Conservation (phyloP, 2,329 filamentous ascomycete genomes). For the Fusarium sp. region DNA sequence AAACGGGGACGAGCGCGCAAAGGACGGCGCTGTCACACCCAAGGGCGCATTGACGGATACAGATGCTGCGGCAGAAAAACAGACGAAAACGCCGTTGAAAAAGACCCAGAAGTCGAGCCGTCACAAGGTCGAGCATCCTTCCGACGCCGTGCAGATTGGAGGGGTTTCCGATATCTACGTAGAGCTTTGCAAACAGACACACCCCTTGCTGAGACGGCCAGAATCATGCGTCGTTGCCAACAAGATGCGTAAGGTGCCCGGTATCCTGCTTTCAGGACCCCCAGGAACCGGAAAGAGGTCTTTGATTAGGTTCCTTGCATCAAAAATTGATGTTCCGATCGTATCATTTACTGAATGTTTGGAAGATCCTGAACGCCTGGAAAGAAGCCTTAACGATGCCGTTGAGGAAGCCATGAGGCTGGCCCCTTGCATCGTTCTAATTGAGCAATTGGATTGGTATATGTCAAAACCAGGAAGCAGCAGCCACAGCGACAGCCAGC, state of each 20-base stretch:
- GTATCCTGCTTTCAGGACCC: conserved; percentile 81
- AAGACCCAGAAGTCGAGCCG: conserved; percentile 48
- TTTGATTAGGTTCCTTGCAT: conserved; percentile 78
- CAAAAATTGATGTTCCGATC: conserved; percentile 77
- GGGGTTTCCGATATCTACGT: conserved; percentile 47
- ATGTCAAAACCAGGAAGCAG: conserved; percentile 85
- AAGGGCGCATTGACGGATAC: conserved; percentile 36
- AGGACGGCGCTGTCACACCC: conserved; percentile 22
- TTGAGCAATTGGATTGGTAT: conserved; percentile 86
- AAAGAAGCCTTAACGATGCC: conserved; percentile 54
- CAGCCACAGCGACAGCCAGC: conserved; percentile 88
- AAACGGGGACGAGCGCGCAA: conserved; percentile 42
- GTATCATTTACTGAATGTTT: conserved; percentile 63
- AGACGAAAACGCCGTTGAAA: conserved; percentile 46
- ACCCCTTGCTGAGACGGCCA: conserved; percentile 36
- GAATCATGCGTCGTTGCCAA: conserved; percentile 28
- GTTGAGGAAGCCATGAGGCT: conserved; percentile 83
- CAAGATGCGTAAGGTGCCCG: conserved; percentile 48
- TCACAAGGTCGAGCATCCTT: conserved; percentile 47
- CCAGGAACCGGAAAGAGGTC: conserved; percentile 85
- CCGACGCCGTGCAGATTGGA: conserved; percentile 42
- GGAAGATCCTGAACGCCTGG: conserved; percentile 53
- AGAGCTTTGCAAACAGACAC: conserved; percentile 32
- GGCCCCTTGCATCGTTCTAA: conserved; percentile 89
- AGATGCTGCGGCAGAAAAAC: conserved; percentile 37